Evolutionary conservation across 2,329 filamentous ascomycete genomes (phyloP).

Genomic region (Paecilomyces sp.): DNA sequence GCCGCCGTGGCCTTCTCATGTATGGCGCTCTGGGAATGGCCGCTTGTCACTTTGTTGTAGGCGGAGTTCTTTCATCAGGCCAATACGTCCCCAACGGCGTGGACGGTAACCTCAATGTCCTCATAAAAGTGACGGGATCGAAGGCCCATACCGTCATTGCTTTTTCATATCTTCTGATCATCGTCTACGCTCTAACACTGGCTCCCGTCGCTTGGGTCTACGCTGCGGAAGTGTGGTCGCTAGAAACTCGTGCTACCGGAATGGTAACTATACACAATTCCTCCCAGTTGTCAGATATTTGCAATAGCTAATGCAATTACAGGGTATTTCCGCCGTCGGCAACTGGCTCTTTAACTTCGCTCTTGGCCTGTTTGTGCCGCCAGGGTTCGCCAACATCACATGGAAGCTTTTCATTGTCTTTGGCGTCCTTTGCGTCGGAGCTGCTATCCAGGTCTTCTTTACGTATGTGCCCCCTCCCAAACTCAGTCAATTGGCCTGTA

Average conservation of each 20-base stretch:
- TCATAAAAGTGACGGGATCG: conserved; percentile 45
- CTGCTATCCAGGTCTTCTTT: conserved; percentile 39
- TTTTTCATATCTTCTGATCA: conserved; percentile 58
- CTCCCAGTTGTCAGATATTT: too few relatives aligned
- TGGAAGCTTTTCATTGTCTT: conserved; percentile 49
- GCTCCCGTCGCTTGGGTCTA: conserved; percentile 61
- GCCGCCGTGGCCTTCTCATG: conserved; percentile 9
- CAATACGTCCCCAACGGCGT: conserved; percentile 38
- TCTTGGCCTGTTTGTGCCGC: conserved; percentile 52
- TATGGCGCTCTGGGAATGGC: conserved; percentile 19
- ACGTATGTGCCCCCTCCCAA: conserved; percentile 21
- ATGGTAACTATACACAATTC: conserved; percentile 33
- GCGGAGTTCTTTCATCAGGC: conserved; percentile 37
- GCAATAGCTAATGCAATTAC: neutral
- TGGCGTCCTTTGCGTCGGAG: conserved; percentile 40
- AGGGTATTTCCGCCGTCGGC: conserved; percentile 43
- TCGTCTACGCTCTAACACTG: conserved; percentile 57
- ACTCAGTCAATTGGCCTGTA: neutral
- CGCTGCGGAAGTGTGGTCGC: conserved; percentile 57
- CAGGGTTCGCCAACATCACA: conserved; percentile 52
- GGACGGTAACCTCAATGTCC: conserved; percentile 44
- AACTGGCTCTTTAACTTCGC: conserved; percentile 57
- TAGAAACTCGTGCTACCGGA: conserved; percentile 53
- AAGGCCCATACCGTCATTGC: conserved; percentile 58
- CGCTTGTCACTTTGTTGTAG: conserved; percentile 42